Percentiles rank a stretch among this genome's conserved stretches.
phyloP scores from a whole-genome alignment of 257 asterid genomes.

The Ajuga chamaepitys region DNA sequence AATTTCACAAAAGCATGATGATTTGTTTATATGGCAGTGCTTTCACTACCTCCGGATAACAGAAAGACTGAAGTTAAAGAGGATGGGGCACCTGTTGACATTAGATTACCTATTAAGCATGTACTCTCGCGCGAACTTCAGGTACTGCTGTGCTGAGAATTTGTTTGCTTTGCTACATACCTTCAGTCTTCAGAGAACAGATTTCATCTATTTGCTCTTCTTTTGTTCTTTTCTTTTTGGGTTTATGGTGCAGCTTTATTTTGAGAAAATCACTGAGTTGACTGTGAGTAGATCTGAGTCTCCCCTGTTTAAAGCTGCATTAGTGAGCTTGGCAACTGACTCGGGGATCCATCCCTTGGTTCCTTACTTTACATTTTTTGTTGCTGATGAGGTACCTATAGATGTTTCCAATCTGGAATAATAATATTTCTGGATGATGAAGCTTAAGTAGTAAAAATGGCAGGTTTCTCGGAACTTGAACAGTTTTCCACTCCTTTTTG shows the following conservation, averaged over 20 bases:
- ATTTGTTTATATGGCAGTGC: slow-evolving; percentile 32
- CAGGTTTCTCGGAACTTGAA: slow-evolving; percentile 86
- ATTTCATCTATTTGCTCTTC: not conserved
- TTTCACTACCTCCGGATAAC: slow-evolving; percentile 58
- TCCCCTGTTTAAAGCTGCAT: slow-evolving; percentile 67
- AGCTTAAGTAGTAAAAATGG: slow-evolving; percentile 18
- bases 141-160: slow-evolving; percentile 33
- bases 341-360: slow-evolving; percentile 97
- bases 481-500: slow-evolving; percentile 65
- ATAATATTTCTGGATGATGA: slow-evolving; percentile 1
- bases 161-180: slow-evolving; percentile 16
- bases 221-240: too few species aligned
- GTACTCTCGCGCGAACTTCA: slow-evolving; percentile 95
- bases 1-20: slow-evolving; percentile 11
- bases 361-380: slow-evolving; percentile 89
- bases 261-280: slow-evolving; percentile 92
- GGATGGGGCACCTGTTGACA: slow-evolving; percentile 72
- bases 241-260: slow-evolving; percentile 73
- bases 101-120: slow-evolving; percentile 90
- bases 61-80: slow-evolving; percentile 76
- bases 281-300: slow-evolving; percentile 67
- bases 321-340: slow-evolving; percentile 91
- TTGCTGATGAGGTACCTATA: slow-evolving; percentile 77
- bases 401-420: slow-evolving; percentile 3
- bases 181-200: slow-evolving; percentile 13